Conservation (phyloP, 176 grass and related monocot species). For the Triticum monococcum region DNA sequence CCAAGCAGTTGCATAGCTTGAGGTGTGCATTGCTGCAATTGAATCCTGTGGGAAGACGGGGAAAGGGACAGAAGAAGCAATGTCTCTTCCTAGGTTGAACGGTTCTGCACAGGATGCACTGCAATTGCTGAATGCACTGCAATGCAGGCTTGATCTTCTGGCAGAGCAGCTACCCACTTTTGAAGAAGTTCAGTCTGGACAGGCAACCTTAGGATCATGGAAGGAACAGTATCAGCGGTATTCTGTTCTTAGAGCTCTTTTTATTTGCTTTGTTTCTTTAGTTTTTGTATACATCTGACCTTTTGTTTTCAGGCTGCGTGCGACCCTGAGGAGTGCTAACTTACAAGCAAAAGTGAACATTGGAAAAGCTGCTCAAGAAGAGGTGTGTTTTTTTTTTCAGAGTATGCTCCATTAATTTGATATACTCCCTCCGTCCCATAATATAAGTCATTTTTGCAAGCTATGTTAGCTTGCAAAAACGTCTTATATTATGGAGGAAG, state of each 20-base stretch:
- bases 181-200: conserved; percentile 64
- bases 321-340: conserved; percentile 68
- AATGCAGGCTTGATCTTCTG: conserved; percentile 74
- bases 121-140: conserved; percentile 66
- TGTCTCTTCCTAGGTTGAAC: conserved; percentile 68
- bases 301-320: conserved; percentile 45
- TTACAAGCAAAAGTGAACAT: conserved; percentile 87
- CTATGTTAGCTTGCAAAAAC: too few species aligned
- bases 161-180: conserved; percentile 74
- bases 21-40: conserved; percentile 49
- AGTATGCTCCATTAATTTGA: neutral
- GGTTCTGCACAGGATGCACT: conserved; percentile 66
- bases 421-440: too few species aligned
- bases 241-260: neutral
- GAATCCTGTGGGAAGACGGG: conserved; percentile 61
- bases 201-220: conserved; percentile 62
- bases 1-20: conserved; percentile 48
- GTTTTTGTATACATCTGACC: neutral
- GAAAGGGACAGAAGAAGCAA: conserved; percentile 68
- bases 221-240: conserved; percentile 74
- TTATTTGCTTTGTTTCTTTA: neutral
- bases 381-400: conserved; percentile 42
- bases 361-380: conserved; percentile 67
- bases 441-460: too few species aligned
- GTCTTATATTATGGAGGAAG: too few species aligned